Evolutionary conservation across 176 grass and related monocot species (phyloP).

Genomic region (Panicum miliaceum): DNA sequence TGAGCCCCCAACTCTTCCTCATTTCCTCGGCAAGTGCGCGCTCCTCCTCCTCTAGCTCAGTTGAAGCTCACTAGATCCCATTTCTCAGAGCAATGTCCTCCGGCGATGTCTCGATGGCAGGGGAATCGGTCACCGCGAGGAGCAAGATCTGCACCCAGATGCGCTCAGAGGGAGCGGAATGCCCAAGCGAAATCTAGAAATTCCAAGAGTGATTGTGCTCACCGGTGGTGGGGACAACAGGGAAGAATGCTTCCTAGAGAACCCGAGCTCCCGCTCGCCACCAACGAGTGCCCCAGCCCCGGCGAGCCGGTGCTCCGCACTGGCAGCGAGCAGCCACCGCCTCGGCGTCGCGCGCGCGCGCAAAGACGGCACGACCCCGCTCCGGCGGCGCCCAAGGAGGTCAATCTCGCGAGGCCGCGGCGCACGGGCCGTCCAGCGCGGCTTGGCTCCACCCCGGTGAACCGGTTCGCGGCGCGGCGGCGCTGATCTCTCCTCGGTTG

Average conservation of each 20-base stretch:
- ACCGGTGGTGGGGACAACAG: not conserved
- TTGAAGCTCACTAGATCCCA: not conserved
- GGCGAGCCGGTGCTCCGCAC: not conserved
- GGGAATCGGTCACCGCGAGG: not conserved
- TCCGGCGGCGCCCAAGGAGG: not conserved
- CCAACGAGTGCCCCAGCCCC: not conserved
- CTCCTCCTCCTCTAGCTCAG: not conserved
- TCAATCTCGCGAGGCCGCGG: not conserved
- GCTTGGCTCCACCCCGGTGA: not conserved
- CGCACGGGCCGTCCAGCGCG: not conserved
- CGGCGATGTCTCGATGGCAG: not conserved
- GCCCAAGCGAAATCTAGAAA: not conserved
- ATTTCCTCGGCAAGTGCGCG: constrained; percentile 33
- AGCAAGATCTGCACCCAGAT: constrained; percentile 9
- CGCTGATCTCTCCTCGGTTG: not conserved
- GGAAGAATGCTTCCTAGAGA: not conserved
- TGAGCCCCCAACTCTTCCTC: constrained; percentile 69
- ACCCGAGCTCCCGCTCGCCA: not conserved
- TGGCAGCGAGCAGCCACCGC: not conserved
- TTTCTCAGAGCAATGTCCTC: not conserved
- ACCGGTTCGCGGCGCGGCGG: not conserved
- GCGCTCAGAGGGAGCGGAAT: not conserved
- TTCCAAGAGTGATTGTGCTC: not conserved
- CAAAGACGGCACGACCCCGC: not conserved
- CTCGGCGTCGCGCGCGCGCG: not conserved